phyloP scores from a whole-genome alignment of 257 asterid species.

The Scutellaria galericulata region DNA sequence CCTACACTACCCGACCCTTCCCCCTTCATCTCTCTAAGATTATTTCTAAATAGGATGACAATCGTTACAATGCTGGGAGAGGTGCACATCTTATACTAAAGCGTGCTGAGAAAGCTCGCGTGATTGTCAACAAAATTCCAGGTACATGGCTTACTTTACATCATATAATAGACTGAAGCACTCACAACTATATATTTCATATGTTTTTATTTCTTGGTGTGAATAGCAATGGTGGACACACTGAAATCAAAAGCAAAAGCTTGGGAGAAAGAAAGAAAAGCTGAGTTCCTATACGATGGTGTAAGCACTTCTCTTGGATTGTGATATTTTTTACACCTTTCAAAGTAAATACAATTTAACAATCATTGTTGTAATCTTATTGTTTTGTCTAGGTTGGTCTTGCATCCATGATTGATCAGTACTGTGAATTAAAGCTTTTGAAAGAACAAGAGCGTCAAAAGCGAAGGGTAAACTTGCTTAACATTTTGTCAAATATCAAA shows the following conservation, averaged over 20 bases:
- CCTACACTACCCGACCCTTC: neutral
- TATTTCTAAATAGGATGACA: slow-evolving; percentile 67
- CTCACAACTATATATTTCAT: neutral
- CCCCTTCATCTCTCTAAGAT: slow-evolving; percentile 7
- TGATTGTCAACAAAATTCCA: slow-evolving; percentile 86
- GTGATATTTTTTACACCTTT: neutral
- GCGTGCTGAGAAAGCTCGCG: slow-evolving; percentile 97
- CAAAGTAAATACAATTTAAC: neutral
- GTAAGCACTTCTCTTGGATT: slow-evolving; percentile 52
- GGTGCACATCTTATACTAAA: slow-evolving; percentile 85
- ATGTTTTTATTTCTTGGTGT: slow-evolving; percentile 3
- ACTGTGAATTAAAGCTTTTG: slow-evolving; percentile 64
- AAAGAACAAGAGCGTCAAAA: slow-evolving; percentile 81
- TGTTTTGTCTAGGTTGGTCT: slow-evolving; percentile 62
- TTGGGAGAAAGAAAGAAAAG: slow-evolving; percentile 78
- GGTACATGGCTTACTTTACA: slow-evolving; percentile 46
- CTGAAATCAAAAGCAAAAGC: slow-evolving; percentile 66
- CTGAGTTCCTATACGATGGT: slow-evolving; percentile 76
- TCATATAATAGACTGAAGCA: slow-evolving; percentile 4
- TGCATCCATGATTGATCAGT: slow-evolving; percentile 69
- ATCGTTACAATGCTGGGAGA: slow-evolving; percentile 88
- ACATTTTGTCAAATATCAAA: slow-evolving; percentile 19
- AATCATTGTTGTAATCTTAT: neutral
- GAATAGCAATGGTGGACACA: slow-evolving; percentile 72
- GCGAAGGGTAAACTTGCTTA: slow-evolving; percentile 63